Evolutionary conservation across 176 grass and related monocot species (phyloP), one percentile per base, ranked within the genome.

Genomic region (Melocanna baccifera): DNA sequence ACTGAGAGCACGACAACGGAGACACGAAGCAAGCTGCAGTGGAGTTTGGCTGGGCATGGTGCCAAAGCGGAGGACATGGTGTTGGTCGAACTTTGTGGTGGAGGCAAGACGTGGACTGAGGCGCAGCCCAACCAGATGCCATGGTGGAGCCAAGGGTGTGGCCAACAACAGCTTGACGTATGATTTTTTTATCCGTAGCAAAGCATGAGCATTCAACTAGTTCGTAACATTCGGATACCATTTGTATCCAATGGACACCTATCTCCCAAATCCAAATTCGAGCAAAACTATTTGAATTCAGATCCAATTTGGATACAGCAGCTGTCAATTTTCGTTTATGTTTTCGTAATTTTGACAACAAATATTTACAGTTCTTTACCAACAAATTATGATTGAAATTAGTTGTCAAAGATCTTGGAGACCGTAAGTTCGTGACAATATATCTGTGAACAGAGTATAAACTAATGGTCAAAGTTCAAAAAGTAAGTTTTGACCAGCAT

Each of bases 61-160:
- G 4, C 53, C 53, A 56, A 22, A 22, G 53, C 7, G 2, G 0
- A 22, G 50, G 50, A 52, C 2, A 5, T 52, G 50, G 50, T 19
- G 50, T 19, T 1, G 16, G 13, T 18, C 4, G 4, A 50, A 20
- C 18, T 8, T 20, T 6, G 6, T 6, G 0, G 16, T 53, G 18
- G 18, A 53, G 51, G 1, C 51, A 20, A 6, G 16, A 7, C 51
- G 0, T 1, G 0, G 16, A 53, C 5, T 2, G 5, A 0, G 14
- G 50, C 0, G 0, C 1, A 55, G 19, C 7, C 52, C 0, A 0
- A 9, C 7, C 52, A 0, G 19, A 19, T 0, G 2, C 52, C 52
- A 22, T 8, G 52, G 18, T 0, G 6, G 52, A 55, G 19, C 19
- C 5, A 19, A 55, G 18, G 52, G 19, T 2, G 7, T 55, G 7